Evolutionary conservation across 208 protist species (phyloP).

Genomic region (Tritrichomonas foetus): DNA sequence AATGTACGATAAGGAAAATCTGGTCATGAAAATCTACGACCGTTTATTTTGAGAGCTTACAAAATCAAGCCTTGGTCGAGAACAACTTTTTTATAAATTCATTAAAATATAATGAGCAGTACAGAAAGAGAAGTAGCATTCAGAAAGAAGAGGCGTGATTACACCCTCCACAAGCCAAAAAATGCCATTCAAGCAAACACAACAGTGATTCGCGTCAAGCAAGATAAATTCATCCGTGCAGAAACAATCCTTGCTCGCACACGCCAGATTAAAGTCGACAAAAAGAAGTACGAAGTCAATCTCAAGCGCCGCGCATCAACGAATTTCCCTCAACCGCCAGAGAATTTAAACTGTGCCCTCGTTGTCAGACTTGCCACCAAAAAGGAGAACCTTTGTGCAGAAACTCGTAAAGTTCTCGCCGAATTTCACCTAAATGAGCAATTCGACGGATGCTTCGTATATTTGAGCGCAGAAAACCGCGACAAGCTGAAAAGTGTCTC

Average conservation of each 20-base stretch:
- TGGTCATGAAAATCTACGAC: no score
- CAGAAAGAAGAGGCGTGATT: not conserved
- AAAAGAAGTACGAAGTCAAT: not conserved
- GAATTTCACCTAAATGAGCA: not conserved
- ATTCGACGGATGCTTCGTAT: not conserved
- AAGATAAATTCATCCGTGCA: not conserved
- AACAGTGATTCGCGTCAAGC: not conserved
- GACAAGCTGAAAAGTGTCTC: not conserved
- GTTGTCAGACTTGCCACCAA: not conserved
- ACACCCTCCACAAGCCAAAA: not conserved
- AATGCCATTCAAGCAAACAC: not conserved
- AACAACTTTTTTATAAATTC: no score
- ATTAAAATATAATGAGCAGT: not conserved
- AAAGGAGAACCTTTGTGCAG: slow-evolving; percentile 1
- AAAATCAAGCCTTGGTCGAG: no score
- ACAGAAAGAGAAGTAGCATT: slow-evolving; percentile 39
- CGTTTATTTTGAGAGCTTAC: no score
- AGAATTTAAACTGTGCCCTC: not conserved
- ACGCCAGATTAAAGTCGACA: not conserved
- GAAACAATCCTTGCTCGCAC: not conserved
- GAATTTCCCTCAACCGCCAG: not conserved
- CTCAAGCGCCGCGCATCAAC: not conserved
- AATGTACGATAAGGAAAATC: no score
- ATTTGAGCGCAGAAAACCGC: not conserved
- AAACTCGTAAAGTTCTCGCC: not conserved